Base-by-base conservation (phyloP, 129 eudicot genomes). In the Lactuca saligna region DNA sequence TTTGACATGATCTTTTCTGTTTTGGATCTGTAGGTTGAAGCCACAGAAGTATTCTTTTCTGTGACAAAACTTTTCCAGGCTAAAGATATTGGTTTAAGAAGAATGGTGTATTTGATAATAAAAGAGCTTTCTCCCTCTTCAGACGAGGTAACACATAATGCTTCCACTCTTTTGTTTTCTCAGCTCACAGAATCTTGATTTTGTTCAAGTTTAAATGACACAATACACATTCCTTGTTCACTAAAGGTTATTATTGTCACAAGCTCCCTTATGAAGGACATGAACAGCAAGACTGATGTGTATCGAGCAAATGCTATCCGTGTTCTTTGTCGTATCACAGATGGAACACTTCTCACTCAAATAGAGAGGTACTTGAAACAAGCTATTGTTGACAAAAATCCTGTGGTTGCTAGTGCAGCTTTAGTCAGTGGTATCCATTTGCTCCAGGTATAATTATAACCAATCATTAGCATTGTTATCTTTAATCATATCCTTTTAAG, bases 331-430 rank as follows among this genome's bases (percentile, higher is more conserved):
- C 86, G 91, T 32, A 92, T 92, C 69, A 92, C 87, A 0, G 96
- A 92, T 82, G 96, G 91, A 54, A 89, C 95, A 20, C 95, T 88
- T 72, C 83, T 88, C 31, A 88, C 98, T 48, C 98, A 92, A 81
- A 91, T 91, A 29, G 97, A 91, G 83, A 88, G 97, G 80, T 92
- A 88, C 84, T 75, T 92, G 73, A 92, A 92, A 75, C 96, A 92
- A 82, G 98, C 98, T 41, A 82, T 88, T 55, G 96, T 88, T 48
- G 98, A 92, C 86, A 92, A 92, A 82, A 92, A 88, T 66, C 98
- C 98, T 16, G 91, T 92, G 9, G 98, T 92, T 75, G 95, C 96
- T 35, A 92, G 98, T 82, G 98, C 98, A 17, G 98, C 98, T 69
- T 81, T 92, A 71, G 98, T 92, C 74, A 88, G 98, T 55, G 98